These are phyloP conservation scores for Acacia crassicarpa DNA, from an alignment of 306 rosid species.

Conservation along the genomic window DNA sequence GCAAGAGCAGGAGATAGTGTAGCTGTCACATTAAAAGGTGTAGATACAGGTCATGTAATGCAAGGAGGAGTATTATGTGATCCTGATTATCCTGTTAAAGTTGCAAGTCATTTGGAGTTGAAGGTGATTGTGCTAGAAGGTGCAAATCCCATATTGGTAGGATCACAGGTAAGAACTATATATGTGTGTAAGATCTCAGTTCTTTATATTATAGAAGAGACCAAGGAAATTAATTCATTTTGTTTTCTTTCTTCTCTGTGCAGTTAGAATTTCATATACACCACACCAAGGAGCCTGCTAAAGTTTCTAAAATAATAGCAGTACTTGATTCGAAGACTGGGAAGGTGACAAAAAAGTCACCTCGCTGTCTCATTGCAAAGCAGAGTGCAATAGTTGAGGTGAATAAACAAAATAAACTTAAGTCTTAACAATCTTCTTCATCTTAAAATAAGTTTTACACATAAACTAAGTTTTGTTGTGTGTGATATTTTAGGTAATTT, in stretches of 20 bases:
- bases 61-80: conserved; percentile 93
- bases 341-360: conserved; percentile 74
- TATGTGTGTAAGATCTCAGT: conserved; percentile 2
- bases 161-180: conserved; percentile 70
- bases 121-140: conserved; percentile 84
- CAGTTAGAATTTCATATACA: conserved; percentile 94
- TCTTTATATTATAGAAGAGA: neutral
- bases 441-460: neutral
- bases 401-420: conserved; percentile 28
- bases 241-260: conserved; percentile 27
- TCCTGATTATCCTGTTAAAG: conserved; percentile 78
- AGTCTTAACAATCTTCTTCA: neutral
- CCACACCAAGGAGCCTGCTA: conserved; percentile 82
- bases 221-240: neutral
- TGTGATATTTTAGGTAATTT: conserved; percentile 52
- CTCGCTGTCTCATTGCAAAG: conserved; percentile 81
- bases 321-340: conserved; percentile 87
- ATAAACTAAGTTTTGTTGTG: conserved; percentile 19
- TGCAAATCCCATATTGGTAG: conserved; percentile 74
- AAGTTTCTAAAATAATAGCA: conserved; percentile 66
- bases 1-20: conserved; percentile 97
- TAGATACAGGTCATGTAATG: conserved; percentile 62
- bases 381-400: conserved; percentile 95
- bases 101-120: conserved; percentile 80
- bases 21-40: conserved; percentile 72